Evolutionary conservation across 768 basidiomycete species (phyloP), one percentile per base, ranked within the genome.

Genomic region (Mycena indigotica): DNA sequence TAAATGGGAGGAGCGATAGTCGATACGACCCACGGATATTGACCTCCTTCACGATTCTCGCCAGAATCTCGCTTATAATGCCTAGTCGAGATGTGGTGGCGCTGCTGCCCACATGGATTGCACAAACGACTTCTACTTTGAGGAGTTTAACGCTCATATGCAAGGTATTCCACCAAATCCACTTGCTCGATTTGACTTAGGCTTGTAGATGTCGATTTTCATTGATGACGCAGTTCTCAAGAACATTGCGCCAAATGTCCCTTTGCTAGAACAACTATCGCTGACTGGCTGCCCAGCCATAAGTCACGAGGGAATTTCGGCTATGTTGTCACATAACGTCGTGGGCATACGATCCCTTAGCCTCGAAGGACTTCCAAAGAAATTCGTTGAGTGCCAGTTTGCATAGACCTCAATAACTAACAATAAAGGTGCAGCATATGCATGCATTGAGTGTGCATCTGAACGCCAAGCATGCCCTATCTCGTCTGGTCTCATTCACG

Each of bases 41-140:
- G 2, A 56, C 73, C 8, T 71, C 62, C 1, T 87, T 93, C 65
- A 72, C 66, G n/a, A 72, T 67, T 19, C 72, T 92, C 32, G 72
- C 71, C 10, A 82, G 78, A 63, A 74, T 93, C 51, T 80, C 83
- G 1, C 67, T 93, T 55, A 90, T 93, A 50, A 90, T 91, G 91
- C 90, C 91, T 15, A 86, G 83, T 56, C 64, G 65, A 1, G 67
- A 70, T 2, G 84, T 91, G 6, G 73, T 86, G 21, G 69, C 73
- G 30, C 70, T 79, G 5, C 66, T 92, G 21, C 72, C 70, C 1
- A 46, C 67, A 2, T 91, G 89, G 89, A 67, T 84, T 15, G 65
- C 64, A 10, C 54, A 68, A 8, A 82, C 77, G 2, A 76, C 78
- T 0, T 41, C 65, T 25, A 80, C 77, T 2, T 74, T 93, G 49